Base-by-base conservation (phyloP, 2,329 filamentous ascomycete species). In the Drechslerella coelobrocha region DNA sequence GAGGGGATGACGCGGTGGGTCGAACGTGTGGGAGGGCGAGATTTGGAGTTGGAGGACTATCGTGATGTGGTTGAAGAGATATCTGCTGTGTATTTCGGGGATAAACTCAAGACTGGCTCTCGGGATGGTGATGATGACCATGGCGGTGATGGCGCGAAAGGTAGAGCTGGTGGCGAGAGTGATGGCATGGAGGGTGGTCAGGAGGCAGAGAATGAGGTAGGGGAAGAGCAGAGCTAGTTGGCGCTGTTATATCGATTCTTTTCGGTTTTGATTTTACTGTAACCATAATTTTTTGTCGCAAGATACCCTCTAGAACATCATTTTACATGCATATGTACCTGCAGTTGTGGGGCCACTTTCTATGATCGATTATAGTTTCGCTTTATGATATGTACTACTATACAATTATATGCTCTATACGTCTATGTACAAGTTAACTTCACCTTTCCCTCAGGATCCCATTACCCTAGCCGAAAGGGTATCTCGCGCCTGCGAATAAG, bases 51-150 rank as follows among this genome's bases (percentile, higher is more conserved):
- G 37, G 73, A 74, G 27, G 74, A 74, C 65, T 75, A 74, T 57
- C 61, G 60, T 29, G 73, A 75, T 54, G 74, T 74, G 19, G 66
- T 76, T 23, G 69, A 73, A 41, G 74, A 76, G 53, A 71, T 76
- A 26, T 48, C 55, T n/a, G 57, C 51, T 26, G 57, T 74, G 41
- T 72, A 60, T 37, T 54, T 54, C 12, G 51, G 37, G 2, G 43
- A 31, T 21, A 51, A 34, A 3, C 57, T 45, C 19, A 27, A 57
- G 2, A 26, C 37, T 5, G 34, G 34, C 12, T 14, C 5, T 5
- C 5, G 12, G 34, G 12, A 39, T 39, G 34, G 17, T n/a, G 34
- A 34, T 34, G 29, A 34, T 7, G 29, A 34, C 12, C n/a, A n/a
- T n/a, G n/a, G n/a, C n/a, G n/a, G n/a, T n/a, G n/a, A n/a, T n/a